These are phyloP conservation scores for Juglanconis oblonga DNA, from an alignment of 2,329 filamentous ascomycete species.

Conservation along the genomic window DNA sequence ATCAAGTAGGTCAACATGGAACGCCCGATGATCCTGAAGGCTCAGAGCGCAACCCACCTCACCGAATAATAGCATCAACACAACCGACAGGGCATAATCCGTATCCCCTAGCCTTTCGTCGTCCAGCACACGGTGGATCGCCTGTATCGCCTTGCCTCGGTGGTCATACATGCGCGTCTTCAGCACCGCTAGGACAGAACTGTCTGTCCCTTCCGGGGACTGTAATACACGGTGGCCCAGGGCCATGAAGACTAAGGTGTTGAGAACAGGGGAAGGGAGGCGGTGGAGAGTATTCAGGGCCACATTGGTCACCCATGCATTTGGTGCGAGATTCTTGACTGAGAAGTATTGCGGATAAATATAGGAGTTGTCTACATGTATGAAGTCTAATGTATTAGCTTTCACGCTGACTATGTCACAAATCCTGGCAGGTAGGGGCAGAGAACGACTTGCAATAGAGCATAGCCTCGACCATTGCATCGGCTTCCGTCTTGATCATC, in stretches of 20 bases:
- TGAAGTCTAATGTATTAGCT: not conserved
- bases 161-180: not conserved
- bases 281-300: not conserved
- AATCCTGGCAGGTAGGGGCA: not conserved
- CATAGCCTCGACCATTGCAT: not conserved
- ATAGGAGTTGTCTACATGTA: not conserved
- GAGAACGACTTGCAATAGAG: not conserved
- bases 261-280: not conserved
- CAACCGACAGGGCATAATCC: not conserved
- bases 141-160: not conserved
- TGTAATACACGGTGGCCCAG: slow-evolving; percentile 20
- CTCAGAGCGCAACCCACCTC: not conserved
- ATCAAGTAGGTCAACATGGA: not conserved
- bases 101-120: not conserved
- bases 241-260: not conserved
- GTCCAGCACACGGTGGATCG: not conserved
- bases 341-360: not conserved
- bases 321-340: not conserved
- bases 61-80: not conserved
- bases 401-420: too few species aligned
- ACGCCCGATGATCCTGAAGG: not conserved
- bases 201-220: not conserved
- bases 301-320: not conserved
- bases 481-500: not conserved
- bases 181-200: not conserved